Evolutionary conservation across 768 basidiomycete species (phyloP), one percentile per base, ranked within the genome.

Genomic region (Mycena olivaceomarginata): DNA sequence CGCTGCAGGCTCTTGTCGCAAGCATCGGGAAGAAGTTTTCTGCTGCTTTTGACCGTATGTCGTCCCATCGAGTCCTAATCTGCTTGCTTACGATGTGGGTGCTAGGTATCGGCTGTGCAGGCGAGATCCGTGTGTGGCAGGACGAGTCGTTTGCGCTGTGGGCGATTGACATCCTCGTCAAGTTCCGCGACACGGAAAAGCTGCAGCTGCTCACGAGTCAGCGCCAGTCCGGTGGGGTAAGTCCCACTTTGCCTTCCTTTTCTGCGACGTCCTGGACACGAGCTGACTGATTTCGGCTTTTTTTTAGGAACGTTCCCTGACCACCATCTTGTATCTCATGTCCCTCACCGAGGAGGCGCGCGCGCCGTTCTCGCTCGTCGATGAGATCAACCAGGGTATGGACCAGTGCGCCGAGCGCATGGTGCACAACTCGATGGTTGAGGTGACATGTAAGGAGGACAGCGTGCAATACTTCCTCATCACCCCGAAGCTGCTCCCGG

Each of bases 361-460:
- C 48, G 96, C 97, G 10, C 98, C 98, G 0, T 99, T 99, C 89
- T 98, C 98, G 1, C 91, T 99, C 60, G 98, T 99, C 31, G 98
- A 99, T 84, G 98, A 99, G 88, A 99, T 99, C 86, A 99, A 99
- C 84, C 98, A 99, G 94, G 98, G 98, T 37, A 99, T 99, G 98
- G 98, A 99, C 86, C 93, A 94, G 80, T 94, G 95, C 48, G 96
- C 96, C 15, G 98, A 99, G 86, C 94, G 98, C 39, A 93, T 93
- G 57, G 98, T 99, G 56, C 98, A 99, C 88, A 96, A 99, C 85
- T 95, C 96, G 53, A 94, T 99, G 88, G 98, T 99, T 74, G 92
- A 96, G 72, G 96, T 97, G 69, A 98, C 98, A 11, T 99, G 98
- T 90, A 93, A 94, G 80, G 84, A 89, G 11, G 96, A 98, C 80